Conservation (phyloP, 2,329 filamentous ascomycete species). For the Biscogniauxia mediterranea region DNA sequence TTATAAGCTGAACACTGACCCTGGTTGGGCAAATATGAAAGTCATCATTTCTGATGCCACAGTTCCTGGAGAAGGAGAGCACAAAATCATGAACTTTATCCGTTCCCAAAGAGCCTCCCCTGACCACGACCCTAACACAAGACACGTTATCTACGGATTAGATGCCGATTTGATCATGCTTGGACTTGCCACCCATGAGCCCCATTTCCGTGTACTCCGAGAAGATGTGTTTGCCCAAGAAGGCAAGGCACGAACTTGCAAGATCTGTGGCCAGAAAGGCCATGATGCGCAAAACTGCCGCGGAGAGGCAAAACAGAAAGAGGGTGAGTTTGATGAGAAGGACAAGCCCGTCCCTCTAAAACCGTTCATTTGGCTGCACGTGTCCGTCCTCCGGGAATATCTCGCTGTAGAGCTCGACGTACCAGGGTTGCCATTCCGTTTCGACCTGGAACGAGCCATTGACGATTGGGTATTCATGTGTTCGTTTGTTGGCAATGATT, state of each 20-base stretch:
- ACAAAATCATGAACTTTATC: constrained; percentile 99
- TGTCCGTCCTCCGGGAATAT: constrained; percentile 88
- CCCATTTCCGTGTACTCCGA: constrained; percentile 91
- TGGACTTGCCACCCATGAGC: constrained; percentile 93
- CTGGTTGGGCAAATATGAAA: constrained; percentile 93
- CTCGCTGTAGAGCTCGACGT: constrained; percentile 85
- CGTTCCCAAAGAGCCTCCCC: constrained; percentile 88
- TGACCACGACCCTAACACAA: constrained; percentile 92
- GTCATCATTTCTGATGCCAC: constrained; percentile 98
- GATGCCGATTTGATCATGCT: constrained; percentile 99
- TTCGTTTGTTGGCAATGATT: constrained; percentile 98
- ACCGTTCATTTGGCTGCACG: constrained; percentile 98
- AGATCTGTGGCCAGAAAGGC: constrained; percentile 86
- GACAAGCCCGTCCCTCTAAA: constrained; percentile 69
- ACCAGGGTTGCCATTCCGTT: constrained; percentile 78
- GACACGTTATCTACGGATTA: constrained; percentile 95
- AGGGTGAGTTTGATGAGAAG: constrained; percentile 80
- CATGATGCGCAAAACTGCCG: constrained; percentile 86
- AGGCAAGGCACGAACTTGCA: constrained; percentile 76
- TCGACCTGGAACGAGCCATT: constrained; percentile 89
- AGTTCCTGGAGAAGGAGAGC: constrained; percentile 95
- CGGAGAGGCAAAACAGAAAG: constrained; percentile 74
- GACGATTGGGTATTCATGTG: constrained; percentile 99
- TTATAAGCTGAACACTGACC: constrained; percentile 96
- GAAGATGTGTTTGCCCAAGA: constrained; percentile 97